A percentile compares a stretch with the other conserved stretches of the same genome.
Evolutionary conservation across 495 filamentous ascomycete genomes (phyloP).

Genomic region (Penicillium waksmanii): DNA sequence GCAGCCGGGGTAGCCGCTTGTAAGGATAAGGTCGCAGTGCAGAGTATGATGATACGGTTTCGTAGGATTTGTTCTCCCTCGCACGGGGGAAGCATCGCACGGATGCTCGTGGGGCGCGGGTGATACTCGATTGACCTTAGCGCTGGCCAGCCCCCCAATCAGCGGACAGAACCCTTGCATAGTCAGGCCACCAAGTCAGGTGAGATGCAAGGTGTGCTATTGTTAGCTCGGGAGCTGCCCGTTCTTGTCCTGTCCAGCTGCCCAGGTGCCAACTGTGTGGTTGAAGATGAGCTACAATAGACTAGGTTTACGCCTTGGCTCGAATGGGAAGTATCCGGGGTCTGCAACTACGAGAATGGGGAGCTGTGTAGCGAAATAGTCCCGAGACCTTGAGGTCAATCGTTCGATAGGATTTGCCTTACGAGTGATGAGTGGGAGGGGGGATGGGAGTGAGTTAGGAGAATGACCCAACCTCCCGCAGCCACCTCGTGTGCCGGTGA

Average conservation of each 20-base stretch:
- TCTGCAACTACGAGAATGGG: constrained; percentile 1
- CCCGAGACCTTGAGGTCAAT: neutral
- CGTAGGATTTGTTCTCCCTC: constrained; percentile 13
- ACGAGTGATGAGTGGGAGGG: neutral
- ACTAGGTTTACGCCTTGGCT: constrained; percentile 16
- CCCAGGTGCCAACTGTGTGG: neutral
- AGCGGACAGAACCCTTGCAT: constrained; percentile 32
- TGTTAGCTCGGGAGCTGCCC: constrained; percentile 34
- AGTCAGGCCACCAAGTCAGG: constrained; percentile 36
- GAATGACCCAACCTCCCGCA: constrained; percentile 1
- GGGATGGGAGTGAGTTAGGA: neutral
- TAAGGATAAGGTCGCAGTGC: constrained; percentile 39
- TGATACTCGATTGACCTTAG: constrained; percentile 19
- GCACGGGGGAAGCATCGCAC: constrained; percentile 5
- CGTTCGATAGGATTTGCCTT: neutral
- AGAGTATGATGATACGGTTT: constrained; percentile 35
- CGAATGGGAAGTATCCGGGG: constrained; percentile 6
- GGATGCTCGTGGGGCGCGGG: constrained; percentile 8
- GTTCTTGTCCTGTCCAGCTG: constrained; percentile 3
- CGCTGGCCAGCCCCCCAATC: constrained; percentile 26
- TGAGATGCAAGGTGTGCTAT: constrained; percentile 48
- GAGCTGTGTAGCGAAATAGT: constrained; percentile 20
- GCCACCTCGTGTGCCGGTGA: constrained; percentile 3
- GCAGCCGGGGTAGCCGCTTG: constrained; percentile 11
- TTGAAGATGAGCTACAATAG: constrained; percentile 2